Conservation (phyloP, 768 basidiomycete species). For the Harrya chromipes region DNA sequence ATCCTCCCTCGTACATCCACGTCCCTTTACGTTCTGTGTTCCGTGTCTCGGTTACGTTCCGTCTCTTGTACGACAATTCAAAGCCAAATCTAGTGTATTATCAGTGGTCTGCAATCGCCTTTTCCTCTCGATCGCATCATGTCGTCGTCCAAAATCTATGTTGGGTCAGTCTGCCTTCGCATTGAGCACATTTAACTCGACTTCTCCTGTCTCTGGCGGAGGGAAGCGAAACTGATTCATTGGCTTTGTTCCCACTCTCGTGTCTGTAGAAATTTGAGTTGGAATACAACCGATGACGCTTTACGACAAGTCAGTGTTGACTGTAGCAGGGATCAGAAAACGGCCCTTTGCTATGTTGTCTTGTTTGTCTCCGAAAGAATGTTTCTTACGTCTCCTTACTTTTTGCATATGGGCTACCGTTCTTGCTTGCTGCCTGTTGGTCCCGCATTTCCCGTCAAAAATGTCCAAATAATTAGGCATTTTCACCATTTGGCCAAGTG, state of each 20-base stretch:
- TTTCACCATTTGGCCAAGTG: conserved; percentile 77
- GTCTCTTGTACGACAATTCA: conserved; percentile 50
- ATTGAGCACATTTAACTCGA: conserved; percentile 41
- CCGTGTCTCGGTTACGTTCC: conserved; percentile 54
- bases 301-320: conserved; percentile 80
- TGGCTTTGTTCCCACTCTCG: conserved; percentile 39
- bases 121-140: conserved; percentile 27
- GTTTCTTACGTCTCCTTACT: conserved; percentile 31
- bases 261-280: conserved; percentile 85
- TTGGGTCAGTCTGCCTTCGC: conserved; percentile 84
- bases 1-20: conserved; percentile 49
- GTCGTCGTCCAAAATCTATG: conserved; percentile 82
- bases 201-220: conserved; percentile 44
- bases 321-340: conserved; percentile 31
- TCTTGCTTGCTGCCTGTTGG: conserved; percentile 13
- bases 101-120: conserved; percentile 28
- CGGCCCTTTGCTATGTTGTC: conserved; percentile 45
- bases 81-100: conserved; percentile 50
- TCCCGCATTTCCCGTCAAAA: conserved; percentile 17
- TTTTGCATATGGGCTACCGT: conserved; percentile 21
- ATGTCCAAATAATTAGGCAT: conserved; percentile 56
- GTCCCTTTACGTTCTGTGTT: conserved; percentile 46
- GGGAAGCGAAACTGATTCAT: conserved; percentile 55
- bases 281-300: conserved; percentile 93
- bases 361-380: conserved; percentile 30